Evolutionary conservation across 495 filamentous ascomycete genomes (phyloP).

Genomic region (Penicillium fimorum): DNA sequence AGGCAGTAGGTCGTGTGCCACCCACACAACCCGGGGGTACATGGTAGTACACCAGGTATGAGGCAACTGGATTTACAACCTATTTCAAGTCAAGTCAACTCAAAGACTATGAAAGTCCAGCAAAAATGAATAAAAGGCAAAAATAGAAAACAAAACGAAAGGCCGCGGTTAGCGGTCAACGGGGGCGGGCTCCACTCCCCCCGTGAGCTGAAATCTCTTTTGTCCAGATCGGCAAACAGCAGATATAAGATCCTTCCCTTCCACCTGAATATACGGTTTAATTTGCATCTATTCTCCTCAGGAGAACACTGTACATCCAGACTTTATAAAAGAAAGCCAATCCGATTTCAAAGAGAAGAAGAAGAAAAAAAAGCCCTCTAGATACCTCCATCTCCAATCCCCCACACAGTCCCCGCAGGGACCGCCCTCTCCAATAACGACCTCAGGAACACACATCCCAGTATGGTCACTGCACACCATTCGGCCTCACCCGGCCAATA

Average conservation of each 20-base stretch:
- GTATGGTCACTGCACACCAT: neutral
- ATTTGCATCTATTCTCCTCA: neutral
- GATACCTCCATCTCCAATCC: neutral
- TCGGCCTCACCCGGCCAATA: slow-evolving; percentile 4
- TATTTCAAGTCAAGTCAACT: neutral
- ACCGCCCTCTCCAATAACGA: slow-evolving; percentile 15
- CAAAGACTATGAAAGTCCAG: neutral
- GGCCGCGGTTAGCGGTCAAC: neutral
- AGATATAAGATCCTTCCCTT: neutral
- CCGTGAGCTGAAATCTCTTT: slow-evolving; percentile 1
- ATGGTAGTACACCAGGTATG: no score
- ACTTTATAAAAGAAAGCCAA: neutral
- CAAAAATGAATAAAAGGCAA: neutral
- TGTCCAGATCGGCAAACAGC: neutral
- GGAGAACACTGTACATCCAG: neutral
- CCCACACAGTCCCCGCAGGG: slow-evolving; percentile 11
- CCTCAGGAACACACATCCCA: slow-evolving; percentile 3
- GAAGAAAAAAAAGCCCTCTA: neutral
- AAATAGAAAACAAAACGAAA: neutral
- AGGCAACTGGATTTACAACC: neutral
- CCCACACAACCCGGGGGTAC: no score
- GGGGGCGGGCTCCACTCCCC: neutral
- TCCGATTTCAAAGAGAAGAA: neutral
- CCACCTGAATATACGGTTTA: no score
- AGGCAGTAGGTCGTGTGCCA: neutral